These are phyloP conservation scores for Mycena galopus DNA, from an alignment of 768 basidiomycete species.

Conservation along the genomic window DNA sequence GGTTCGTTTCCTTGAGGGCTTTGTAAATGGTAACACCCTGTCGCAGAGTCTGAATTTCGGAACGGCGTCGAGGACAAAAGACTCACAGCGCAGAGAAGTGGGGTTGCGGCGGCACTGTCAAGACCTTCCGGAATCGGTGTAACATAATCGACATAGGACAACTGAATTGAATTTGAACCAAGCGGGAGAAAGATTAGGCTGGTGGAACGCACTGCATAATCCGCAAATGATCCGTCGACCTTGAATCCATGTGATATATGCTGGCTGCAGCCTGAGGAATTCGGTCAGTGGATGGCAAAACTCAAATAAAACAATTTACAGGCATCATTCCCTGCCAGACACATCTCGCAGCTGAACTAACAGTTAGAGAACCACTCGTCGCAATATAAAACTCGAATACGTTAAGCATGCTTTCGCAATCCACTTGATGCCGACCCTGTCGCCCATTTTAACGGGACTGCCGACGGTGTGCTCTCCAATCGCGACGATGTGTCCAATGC, in stretches of 20 bases:
- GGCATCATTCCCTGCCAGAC: slow-evolving; percentile 74
- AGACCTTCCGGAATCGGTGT: slow-evolving; percentile 81
- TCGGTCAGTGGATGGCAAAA: neutral
- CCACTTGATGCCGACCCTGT: slow-evolving; percentile 87
- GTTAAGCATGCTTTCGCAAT: slow-evolving; percentile 56
- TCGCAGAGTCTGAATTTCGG: neutral
- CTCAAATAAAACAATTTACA: slow-evolving; percentile 30
- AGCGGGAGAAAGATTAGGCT: neutral
- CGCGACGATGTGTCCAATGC: slow-evolving; percentile 82
- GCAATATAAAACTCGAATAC: slow-evolving; percentile 33
- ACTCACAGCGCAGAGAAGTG: slow-evolving; percentile 79
- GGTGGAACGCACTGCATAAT: slow-evolving; percentile 66
- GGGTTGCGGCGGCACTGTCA: slow-evolving; percentile 73
- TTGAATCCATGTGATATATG: slow-evolving; percentile 69
- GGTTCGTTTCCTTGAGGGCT: slow-evolving; percentile 75
- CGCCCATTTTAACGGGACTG: slow-evolving; percentile 72
- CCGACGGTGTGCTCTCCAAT: slow-evolving; percentile 71
- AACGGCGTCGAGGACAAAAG: neutral
- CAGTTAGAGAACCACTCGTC: neutral
- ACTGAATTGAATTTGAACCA: slow-evolving; percentile 45
- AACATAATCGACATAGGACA: slow-evolving; percentile 75
- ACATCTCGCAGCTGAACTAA: slow-evolving; percentile 71
- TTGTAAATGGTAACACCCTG: slow-evolving; percentile 87
- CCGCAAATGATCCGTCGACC: slow-evolving; percentile 77
- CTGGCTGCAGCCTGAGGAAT: slow-evolving; percentile 61